Conservation (phyloP, 139 green algal genomes). For the Raphidocelis subcapitata region DNA sequence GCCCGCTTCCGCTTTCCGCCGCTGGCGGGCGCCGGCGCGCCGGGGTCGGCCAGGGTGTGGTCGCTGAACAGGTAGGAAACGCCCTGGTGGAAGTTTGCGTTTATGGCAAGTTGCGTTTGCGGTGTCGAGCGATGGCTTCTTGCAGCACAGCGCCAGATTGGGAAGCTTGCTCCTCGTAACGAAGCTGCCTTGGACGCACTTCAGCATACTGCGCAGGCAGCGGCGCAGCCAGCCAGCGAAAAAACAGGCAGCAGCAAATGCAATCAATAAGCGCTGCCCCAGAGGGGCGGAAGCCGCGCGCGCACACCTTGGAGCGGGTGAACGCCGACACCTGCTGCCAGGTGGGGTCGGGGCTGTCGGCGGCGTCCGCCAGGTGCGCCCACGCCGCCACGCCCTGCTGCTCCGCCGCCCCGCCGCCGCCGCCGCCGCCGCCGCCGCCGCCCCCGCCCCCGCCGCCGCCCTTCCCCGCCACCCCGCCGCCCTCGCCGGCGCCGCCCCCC, state of each 20-base stretch:
- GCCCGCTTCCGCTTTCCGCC: neutral
- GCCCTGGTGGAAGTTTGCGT: no score
- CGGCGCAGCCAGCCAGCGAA: no score
- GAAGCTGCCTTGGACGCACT: no score
- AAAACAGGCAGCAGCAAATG: no score
- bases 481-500: neutral
- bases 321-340: constrained; percentile 37
- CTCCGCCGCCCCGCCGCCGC: neutral
- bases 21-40: neutral
- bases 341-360: constrained; percentile 37
- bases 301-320: constrained; percentile 41
- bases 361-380: constrained; percentile 45
- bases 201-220: no score
- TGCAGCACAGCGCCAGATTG: no score
- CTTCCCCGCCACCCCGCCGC: neutral
- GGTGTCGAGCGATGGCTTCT: no score
- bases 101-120: no score
- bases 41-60: constrained; percentile 36
- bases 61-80: constrained; percentile 61
- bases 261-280: no score
- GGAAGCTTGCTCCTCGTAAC: no score
- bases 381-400: constrained; percentile 33
- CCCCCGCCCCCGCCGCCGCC: neutral
- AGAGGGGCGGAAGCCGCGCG: no score
- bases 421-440: neutral